Conservation (phyloP, 148 eudicot genomes). For the Chenopodium berlandieri region DNA sequence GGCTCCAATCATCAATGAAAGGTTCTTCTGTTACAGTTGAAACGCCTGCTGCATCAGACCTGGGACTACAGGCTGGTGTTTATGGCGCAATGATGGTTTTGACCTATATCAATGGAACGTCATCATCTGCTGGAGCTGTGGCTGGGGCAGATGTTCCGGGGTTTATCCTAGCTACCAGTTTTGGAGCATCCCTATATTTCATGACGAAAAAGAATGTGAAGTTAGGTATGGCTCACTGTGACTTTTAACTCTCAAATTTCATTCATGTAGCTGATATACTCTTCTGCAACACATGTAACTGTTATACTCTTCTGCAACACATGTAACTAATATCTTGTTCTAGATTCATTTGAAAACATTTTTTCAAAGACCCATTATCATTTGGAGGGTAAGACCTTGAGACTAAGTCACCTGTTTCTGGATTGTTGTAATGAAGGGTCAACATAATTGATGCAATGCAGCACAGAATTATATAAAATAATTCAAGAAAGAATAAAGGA, state of each 20-base stretch:
- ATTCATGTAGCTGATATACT: not conserved
- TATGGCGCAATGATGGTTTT: conserved; percentile 88
- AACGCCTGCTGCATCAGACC: conserved; percentile 56
- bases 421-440: not conserved
- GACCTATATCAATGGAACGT: conserved; percentile 78
- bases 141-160: conserved; percentile 95
- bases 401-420: not conserved
- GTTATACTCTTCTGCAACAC: not conserved
- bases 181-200: conserved; percentile 94
- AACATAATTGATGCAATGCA: not conserved
- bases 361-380: not conserved
- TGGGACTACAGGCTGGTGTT: conserved; percentile 93
- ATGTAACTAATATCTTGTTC: not conserved
- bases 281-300: not conserved
- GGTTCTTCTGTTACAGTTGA: conserved; percentile 57
- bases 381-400: not conserved
- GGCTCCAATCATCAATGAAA: conserved; percentile 68
- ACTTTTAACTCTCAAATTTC: conserved; percentile 11
- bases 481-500: not conserved
- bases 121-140: conserved; percentile 48
- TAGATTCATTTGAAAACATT: not conserved
- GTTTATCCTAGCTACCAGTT: conserved; percentile 79
- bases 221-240: conserved; percentile 53
- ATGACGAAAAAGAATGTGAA: conserved; percentile 85
- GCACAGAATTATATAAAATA: not conserved